Evolutionary conservation across 768 basidiomycete species (phyloP), one percentile per base, ranked within the genome.

Genomic region (Fibroporia radiculosa): DNA sequence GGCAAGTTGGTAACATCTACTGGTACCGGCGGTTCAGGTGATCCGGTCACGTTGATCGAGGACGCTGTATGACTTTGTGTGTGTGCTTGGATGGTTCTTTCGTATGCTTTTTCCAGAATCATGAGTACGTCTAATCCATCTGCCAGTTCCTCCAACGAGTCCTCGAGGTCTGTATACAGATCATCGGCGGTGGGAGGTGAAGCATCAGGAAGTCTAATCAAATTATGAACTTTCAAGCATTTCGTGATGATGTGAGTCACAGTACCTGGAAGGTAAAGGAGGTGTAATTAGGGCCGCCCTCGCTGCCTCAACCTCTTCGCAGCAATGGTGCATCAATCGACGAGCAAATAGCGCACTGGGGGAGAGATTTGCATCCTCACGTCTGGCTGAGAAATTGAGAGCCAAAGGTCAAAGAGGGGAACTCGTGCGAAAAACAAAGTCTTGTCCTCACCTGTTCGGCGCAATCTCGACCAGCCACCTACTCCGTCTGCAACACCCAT

Each of bases 401-500:
- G 18, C 19, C 19, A 57, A 36, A 32, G 51, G 39, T 23, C 14
- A 16, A 26, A 8, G 22, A 27, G 20, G 12, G 18, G 39, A 24
- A n/a, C n/a, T n/a, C n/a, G n/a, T n/a, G n/a, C n/a, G n/a, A n/a
- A n/a, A 26, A 6, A 41, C 26, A 22, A 23, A 49, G n/a, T n/a
- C n/a, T n/a, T n/a, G n/a, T n/a, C n/a, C 65, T 16, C 54, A 71
- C 69, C 61, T 45, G 56, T 52, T 26, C 60, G 62, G 47, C 69
- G 62, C 13, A 78, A 72, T 87, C 69, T 63, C 6, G 82, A 74
- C 93, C 92, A 96, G 0, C 93, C 93, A 0, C 93, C 93, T 0
- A 97, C 93, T 24, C 93, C 93, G 59, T 97, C 93, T 3, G 93
- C 90, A 7, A 98, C 84, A 14, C 93, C 93, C 71, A 98, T 82